phyloP scores from a whole-genome alignment of 805 yeast genomes.

The Hanseniaspora thailandica region DNA sequence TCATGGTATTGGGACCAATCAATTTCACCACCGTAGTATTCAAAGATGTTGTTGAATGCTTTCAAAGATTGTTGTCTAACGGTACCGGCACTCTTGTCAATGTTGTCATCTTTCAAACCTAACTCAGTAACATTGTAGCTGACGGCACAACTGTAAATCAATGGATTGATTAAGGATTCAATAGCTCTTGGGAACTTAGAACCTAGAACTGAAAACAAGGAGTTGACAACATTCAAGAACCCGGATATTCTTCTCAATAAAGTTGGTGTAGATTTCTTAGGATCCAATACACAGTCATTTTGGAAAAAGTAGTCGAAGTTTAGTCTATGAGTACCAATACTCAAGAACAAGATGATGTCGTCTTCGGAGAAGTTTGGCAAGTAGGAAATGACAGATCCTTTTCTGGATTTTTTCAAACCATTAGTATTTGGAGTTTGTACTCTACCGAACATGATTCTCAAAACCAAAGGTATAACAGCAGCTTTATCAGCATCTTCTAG shows the following conservation, averaged over 20 bases:
- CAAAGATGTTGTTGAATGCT: slow-evolving; percentile 47
- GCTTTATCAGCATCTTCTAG: slow-evolving; percentile 52
- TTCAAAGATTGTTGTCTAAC: slow-evolving; percentile 60
- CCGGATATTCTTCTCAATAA: slow-evolving; percentile 47
- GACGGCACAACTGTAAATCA: slow-evolving; percentile 42
- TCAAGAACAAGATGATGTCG: slow-evolving; percentile 48
- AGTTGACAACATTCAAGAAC: slow-evolving; percentile 37
- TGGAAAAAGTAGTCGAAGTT: slow-evolving; percentile 31
- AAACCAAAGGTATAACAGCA: slow-evolving; percentile 54
- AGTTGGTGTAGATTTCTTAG: slow-evolving; percentile 24
- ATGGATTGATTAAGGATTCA: slow-evolving; percentile 42
- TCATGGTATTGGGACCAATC: slow-evolving; percentile 48
- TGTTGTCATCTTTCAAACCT: slow-evolving; percentile 19
- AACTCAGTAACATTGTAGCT: slow-evolving; percentile 37
- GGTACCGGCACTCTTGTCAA: slow-evolving; percentile 40
- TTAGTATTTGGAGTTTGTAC: slow-evolving; percentile 59
- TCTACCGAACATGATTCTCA: slow-evolving; percentile 76
- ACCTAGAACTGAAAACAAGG: slow-evolving; percentile 38
- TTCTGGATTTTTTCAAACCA: slow-evolving; percentile 61
- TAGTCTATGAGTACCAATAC: slow-evolving; percentile 48
- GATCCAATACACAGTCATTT: slow-evolving; percentile 19
- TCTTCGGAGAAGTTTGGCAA: slow-evolving; percentile 45
- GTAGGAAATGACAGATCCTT: slow-evolving; percentile 55
- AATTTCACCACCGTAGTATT: slow-evolving; percentile 37
- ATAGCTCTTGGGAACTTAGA: slow-evolving; percentile 40